These are phyloP conservation scores for Pleurotus tuber-regium DNA, from an alignment of 768 basidiomycete species.

Conservation along the genomic window DNA sequence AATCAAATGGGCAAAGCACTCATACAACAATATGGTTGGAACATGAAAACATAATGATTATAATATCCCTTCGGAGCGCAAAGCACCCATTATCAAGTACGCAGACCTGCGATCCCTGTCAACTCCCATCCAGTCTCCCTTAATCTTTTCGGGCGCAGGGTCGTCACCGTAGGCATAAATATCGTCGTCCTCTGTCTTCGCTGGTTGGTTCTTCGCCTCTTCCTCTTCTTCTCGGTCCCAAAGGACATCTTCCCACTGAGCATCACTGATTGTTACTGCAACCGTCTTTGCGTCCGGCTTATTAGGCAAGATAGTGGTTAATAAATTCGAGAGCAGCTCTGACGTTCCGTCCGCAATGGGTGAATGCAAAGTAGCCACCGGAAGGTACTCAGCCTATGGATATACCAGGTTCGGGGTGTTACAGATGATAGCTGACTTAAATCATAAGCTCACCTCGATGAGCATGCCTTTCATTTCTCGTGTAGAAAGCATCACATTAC, in stretches of 20 bases:
- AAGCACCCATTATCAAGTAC: constrained; percentile 73
- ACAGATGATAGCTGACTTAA: constrained; percentile 12
- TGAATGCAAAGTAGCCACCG: constrained; percentile 65
- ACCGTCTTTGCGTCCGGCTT: constrained; percentile 70
- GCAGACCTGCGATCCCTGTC: constrained; percentile 80
- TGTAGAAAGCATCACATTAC: constrained; percentile 73
- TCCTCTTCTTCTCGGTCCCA: constrained; percentile 73
- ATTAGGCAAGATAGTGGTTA: constrained; percentile 74
- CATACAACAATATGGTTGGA: too few species aligned
- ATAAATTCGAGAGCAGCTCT: constrained; percentile 69
- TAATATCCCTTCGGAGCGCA: constrained; percentile 70
- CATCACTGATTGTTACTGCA: constrained; percentile 74
- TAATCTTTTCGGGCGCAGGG: constrained; percentile 42
- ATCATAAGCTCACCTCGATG: constrained; percentile 54
- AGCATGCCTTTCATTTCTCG: constrained; percentile 83
- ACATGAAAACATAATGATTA: too few species aligned
- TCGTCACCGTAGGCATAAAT: constrained; percentile 63
- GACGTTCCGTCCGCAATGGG: constrained; percentile 66
- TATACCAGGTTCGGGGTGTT: constrained; percentile 10
- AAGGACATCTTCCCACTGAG: constrained; percentile 79
- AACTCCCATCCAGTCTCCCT: constrained; percentile 74
- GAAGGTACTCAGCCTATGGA: constrained; percentile 76
- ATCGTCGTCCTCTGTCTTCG: constrained; percentile 30
- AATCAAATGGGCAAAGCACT: too few species aligned
- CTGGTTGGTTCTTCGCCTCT: constrained; percentile 23